Evolutionary conservation across 805 yeast species (phyloP).

Genomic region (Brettanomyces custersianus): DNA sequence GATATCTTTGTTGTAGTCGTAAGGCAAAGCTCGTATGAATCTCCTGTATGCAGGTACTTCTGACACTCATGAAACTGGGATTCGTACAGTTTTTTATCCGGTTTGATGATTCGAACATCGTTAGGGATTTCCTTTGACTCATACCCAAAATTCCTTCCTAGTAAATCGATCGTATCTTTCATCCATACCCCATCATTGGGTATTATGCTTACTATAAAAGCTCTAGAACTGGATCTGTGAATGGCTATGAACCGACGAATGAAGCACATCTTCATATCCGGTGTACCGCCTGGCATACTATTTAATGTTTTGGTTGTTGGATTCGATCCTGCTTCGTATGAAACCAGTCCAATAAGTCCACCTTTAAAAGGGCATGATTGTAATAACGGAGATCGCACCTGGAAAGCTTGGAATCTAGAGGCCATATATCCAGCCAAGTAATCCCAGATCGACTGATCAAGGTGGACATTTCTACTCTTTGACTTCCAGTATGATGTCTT

Average conservation of each 20-base stretch:
- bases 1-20: slow-evolving; percentile 63
- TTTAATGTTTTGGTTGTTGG: no score
- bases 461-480: slow-evolving; percentile 12
- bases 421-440: slow-evolving; percentile 42
- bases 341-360: slow-evolving; percentile 80
- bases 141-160: background rate
- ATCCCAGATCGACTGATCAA: slow-evolving; percentile 37
- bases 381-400: slow-evolving; percentile 19
- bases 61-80: slow-evolving; percentile 56
- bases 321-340: slow-evolving; percentile 89
- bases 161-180: background rate
- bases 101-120: slow-evolving; percentile 31
- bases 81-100: slow-evolving; percentile 46
- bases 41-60: slow-evolving; percentile 62
- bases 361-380: slow-evolving; percentile 68
- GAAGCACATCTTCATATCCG: slow-evolving; percentile 70
- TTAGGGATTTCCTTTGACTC: background rate
- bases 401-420: slow-evolving; percentile 22
- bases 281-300: no score
- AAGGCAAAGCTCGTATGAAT: slow-evolving; percentile 88
- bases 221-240: slow-evolving; percentile 35
- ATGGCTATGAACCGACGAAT: slow-evolving; percentile 55
- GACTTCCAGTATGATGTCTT: slow-evolving; percentile 23
- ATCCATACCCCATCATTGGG: slow-evolving; percentile 32
- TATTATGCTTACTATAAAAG: slow-evolving; percentile 42